Evolutionary conservation across 73 alveolate genomes (phyloP).

Genomic region (Uronychia binucleata): DNA sequence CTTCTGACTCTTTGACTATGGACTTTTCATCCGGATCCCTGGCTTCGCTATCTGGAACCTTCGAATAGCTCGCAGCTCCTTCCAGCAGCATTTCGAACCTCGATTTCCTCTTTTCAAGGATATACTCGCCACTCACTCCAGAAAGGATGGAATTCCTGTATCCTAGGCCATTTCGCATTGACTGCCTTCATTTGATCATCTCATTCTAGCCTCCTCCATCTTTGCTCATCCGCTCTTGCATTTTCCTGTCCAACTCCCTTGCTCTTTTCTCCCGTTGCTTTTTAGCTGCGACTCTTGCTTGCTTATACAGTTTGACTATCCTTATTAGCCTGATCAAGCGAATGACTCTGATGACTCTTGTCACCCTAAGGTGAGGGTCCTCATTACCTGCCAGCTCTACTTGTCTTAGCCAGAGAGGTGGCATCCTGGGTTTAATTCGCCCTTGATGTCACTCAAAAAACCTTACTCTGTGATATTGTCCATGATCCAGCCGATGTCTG

Average conservation of each 20-base stretch:
- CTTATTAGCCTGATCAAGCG: not conserved
- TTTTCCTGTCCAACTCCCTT: not conserved
- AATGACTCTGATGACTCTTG: not conserved
- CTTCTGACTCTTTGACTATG: not conserved
- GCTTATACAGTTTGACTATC: not conserved
- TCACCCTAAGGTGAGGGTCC: not conserved
- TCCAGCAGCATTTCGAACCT: not conserved
- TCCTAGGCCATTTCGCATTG: not conserved
- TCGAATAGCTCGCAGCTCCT: not conserved
- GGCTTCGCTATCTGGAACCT: not conserved
- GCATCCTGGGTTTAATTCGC: not conserved
- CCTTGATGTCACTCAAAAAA: not conserved
- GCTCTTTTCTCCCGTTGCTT: not conserved
- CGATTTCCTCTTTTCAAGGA: not conserved
- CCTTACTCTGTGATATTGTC: constrained; percentile 4
- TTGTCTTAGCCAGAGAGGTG: not conserved
- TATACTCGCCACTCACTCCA: not conserved
- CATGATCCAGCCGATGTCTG: constrained; percentile 26
- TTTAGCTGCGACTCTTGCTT: not conserved
- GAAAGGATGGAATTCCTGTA: not conserved
- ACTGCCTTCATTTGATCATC: not conserved
- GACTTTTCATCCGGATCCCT: constrained; percentile 23
- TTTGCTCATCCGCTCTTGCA: not conserved
- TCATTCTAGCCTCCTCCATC: not conserved
- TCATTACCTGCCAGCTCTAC: not conserved